Evolutionary conservation across 2,329 filamentous ascomycete genomes (phyloP), one percentile per base, ranked within the genome.

Genomic region (Coleophoma eucalyptorum): DNA sequence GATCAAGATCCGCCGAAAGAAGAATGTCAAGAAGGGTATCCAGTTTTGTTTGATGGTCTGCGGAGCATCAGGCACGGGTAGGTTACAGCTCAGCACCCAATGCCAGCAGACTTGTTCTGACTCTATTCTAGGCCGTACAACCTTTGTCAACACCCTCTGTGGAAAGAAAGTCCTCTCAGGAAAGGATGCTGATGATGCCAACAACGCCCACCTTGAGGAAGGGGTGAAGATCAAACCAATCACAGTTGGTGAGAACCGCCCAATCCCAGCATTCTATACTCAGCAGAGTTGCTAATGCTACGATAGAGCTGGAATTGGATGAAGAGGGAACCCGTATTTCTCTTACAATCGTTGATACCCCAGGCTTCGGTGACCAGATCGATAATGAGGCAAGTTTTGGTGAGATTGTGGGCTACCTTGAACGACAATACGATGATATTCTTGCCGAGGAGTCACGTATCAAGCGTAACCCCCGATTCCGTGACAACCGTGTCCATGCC

Each of bases 41-140:
- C 94, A 99, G 81, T 99, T 99, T 80, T 97, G 92, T 75, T 77
- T 99, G 83, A 99, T 99, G 94, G 94, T 99, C 68, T 97, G 94
- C 72, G 94, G 94, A 79, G 94, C 94, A 70, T 97, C 93, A 65
- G 94, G 94, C 74, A 97, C 94, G 75, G 94, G 91, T 96, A 84
- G 67, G 81, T 76, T 53, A 46, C 48, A 55, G 12, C 16, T 44
- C 46, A 52, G n/a, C 42, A 35, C 21, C 31, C 16, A 19, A 18
- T n/a, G 13, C n/a, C 48, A 21, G 33, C 21, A 42, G 46, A 55
- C 52, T 60, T 48, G 59, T 55, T 48, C 52, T 47, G 55, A 47
- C 54, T 57, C 49, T 8, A 15, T 8, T 11, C 57, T 64, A 96
- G 91, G 94, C 68, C 89, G 94, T 70, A 99, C 94, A 59, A 99